Conservation (phyloP, 495 filamentous ascomycete species). For the Penicillium tannophilum region DNA sequence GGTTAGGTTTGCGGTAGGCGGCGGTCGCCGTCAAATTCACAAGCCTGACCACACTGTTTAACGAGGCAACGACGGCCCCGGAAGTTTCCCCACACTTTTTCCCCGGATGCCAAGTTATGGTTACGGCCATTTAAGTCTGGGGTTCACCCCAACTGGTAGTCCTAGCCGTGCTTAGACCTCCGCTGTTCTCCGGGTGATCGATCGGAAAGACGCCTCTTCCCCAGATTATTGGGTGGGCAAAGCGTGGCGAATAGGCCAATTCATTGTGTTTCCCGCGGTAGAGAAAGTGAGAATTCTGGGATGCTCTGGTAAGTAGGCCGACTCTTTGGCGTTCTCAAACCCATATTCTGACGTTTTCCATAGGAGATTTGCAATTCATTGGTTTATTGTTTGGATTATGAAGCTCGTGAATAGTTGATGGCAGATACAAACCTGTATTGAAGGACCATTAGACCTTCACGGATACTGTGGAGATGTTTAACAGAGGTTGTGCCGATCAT, state of each 20-base stretch:
- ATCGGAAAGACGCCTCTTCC: neutral
- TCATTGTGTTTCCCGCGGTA: too few relatives aligned
- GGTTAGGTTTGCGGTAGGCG: slow-evolving; percentile 11
- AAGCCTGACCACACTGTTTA: neutral
- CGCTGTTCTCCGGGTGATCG: neutral
- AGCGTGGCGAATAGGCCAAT: too few relatives aligned
- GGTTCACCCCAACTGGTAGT: neutral
- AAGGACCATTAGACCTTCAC: neutral
- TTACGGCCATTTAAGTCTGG: neutral
- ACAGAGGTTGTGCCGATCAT: neutral
- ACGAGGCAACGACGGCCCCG: neutral
- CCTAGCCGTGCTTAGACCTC: neutral
- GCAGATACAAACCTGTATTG: too few relatives aligned
- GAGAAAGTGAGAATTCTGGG: too few relatives aligned
- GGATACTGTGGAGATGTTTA: neutral
- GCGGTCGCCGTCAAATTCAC: slow-evolving; percentile 16
- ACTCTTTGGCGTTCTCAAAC: too few relatives aligned
- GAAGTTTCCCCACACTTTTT: neutral
- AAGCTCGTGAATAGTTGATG: too few relatives aligned
- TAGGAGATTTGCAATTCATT: too few relatives aligned
- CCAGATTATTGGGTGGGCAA: neutral
- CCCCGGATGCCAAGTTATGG: neutral
- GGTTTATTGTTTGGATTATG: too few relatives aligned
- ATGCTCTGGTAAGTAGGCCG: too few relatives aligned
- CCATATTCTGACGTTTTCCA: too few relatives aligned